Evolutionary conservation across 345 rosid genomes (phyloP).

Genomic region (Gossypium australe): DNA sequence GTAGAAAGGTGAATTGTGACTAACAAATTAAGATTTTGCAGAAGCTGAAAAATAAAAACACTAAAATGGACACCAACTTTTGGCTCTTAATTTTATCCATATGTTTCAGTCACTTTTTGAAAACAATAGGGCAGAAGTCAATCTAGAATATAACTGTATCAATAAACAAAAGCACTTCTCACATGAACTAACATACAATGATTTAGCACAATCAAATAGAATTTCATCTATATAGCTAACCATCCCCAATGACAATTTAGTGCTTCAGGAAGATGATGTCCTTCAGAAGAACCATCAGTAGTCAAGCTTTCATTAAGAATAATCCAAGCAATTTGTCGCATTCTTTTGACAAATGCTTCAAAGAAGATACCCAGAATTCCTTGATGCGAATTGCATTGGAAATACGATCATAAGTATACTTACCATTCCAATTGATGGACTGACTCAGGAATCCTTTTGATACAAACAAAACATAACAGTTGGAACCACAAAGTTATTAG

Average conservation of each 20-base stretch:
- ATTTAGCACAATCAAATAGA: background rate
- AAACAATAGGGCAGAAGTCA: background rate
- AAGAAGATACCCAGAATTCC: background rate
- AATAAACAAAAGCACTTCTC: background rate
- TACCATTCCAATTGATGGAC: background rate
- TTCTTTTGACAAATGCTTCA: background rate
- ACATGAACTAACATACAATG: background rate
- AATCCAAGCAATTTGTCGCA: background rate
- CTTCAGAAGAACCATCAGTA: background rate
- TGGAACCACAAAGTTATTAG: background rate
- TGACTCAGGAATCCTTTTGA: conserved; percentile 3
- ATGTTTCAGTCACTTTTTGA: background rate
- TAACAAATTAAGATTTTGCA: background rate
- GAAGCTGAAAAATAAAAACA: background rate
- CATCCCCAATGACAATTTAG: background rate
- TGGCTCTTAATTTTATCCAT: background rate
- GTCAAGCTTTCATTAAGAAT: background rate
- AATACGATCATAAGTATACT: background rate
- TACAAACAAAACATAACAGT: conserved; percentile 10
- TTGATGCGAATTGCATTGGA: background rate
- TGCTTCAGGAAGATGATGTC: background rate
- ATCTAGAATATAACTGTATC: background rate
- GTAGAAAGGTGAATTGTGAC: background rate
- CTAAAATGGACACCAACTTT: background rate
- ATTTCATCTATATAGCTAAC: background rate